Evolutionary conservation across 352 stramenopile species (phyloP), one percentile per base, ranked within the genome.

Genomic region (Phytophthora citricola): DNA sequence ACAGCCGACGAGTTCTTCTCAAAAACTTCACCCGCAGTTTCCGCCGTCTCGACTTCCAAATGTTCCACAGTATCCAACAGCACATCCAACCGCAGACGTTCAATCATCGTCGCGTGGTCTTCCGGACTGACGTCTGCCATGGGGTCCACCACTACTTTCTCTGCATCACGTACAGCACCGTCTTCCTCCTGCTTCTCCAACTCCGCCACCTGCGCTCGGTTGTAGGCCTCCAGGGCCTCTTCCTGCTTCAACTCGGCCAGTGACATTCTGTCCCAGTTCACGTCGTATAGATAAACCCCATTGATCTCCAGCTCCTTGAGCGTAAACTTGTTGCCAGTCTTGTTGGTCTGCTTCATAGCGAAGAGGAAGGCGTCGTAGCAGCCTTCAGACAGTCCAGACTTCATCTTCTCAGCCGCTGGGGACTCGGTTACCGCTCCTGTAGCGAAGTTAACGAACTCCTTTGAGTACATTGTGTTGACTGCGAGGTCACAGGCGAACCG

Each of bases 351-450:
- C 49, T 77, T 69, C 75, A 89, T 86, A 26, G 75, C 77, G 38
- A 80, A 84, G 10, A 85, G 40, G 55, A 87, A 83, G 32, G 79
- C 74, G 26, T 88, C 71, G 63, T 72, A 88, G 62, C 75, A 88
- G 29, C 58, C 59, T n/a, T 58, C 47, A 9, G 78, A 83, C 26
- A 83, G 58, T 40, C 63, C 66, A 1, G 48, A 66, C 7, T 71
- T 72, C 71, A 79, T 69, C 46, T 70, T 73, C 8, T 83, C 75
- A n/a, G 75, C 67, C 2, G 73, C 74, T 12, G 52, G 40, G 3
- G 75, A 84, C 52, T 83, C 65, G 12, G 54, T 70, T 47, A 83
- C 76, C 14, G 55, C 66, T n/a, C 76, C 73, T 31, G 53, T 71
- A 17, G 79, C 72, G 29, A 77, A 85, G 38, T 83, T 81, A 11